Evolutionary conservation across 257 asterid genomes (phyloP).

Genomic region (Voacanga thouarsii): DNA sequence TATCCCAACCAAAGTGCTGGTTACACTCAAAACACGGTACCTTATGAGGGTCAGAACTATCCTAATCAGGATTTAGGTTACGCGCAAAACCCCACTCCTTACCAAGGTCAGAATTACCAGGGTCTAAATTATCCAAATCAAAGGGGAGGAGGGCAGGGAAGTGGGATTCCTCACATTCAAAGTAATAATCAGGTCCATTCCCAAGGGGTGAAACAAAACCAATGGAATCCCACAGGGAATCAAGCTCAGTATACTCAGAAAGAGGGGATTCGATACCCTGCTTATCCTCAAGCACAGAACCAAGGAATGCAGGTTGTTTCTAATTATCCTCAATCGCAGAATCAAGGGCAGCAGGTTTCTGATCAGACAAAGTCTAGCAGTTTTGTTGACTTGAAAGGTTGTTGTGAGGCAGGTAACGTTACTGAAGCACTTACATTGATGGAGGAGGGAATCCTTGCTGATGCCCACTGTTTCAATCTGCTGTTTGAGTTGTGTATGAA

Average conservation of each 20-base stretch:
- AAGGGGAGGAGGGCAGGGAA: neutral
- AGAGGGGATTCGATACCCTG: neutral
- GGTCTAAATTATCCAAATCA: neutral
- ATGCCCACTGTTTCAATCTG: slow-evolving; percentile 59
- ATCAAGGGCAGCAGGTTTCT: slow-evolving; percentile 29
- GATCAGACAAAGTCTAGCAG: slow-evolving; percentile 27
- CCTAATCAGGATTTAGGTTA: neutral
- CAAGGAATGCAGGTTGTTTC: slow-evolving; percentile 33
- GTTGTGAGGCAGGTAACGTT: slow-evolving; percentile 71
- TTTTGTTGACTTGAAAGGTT: slow-evolving; percentile 48
- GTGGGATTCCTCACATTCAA: slow-evolving; percentile 24
- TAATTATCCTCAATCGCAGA: slow-evolving; percentile 34
- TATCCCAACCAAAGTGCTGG: slow-evolving; percentile 39
- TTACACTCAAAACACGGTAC: slow-evolving; percentile 27
- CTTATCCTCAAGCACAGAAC: slow-evolving; percentile 34
- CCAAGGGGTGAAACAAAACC: slow-evolving; percentile 9
- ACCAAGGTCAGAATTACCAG: neutral
- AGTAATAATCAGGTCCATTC: slow-evolving; percentile 16
- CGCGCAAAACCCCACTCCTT: neutral
- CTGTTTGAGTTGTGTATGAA: slow-evolving; percentile 69
- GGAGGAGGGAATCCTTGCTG: slow-evolving; percentile 70
- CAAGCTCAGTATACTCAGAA: neutral
- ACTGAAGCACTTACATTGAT: slow-evolving; percentile 75
- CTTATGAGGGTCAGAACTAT: slow-evolving; percentile 24
- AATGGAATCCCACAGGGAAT: slow-evolving; percentile 7